Evolutionary conservation across 257 asterid genomes (phyloP), one percentile per base, ranked within the genome.

Genomic region (Knoxia roxburghii): DNA sequence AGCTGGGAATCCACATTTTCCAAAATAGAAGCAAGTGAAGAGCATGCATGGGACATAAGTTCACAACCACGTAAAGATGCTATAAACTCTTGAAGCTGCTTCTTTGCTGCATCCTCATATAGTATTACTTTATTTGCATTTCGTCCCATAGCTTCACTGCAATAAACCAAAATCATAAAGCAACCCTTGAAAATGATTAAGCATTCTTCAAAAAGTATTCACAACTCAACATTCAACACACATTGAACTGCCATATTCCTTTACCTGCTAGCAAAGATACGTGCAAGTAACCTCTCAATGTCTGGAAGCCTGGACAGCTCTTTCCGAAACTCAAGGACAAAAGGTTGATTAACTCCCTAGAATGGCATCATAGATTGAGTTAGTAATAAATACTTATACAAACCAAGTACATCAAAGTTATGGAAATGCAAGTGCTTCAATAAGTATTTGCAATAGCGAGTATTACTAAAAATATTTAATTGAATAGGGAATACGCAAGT

Each of bases 241-340:
- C 13, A 37, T 12, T 30, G 41, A 58, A 65, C 24, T n/a, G 70
- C 52, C 39, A 61, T n/a, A 57, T 17, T 78, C 65, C 72, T 73
- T 77, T 76, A 90, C 99, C 99, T 86, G 88, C 83, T 79, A 69
- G 95, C 81, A 74, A 90, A 93, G 70, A 88, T 76, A 68, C 91
- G 95, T 29, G 99, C 94, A 75, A 93, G 90, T 82, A 86, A 78
- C 65, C 97, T 88, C 71, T 93, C 99, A 97, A 93, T 86, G 75
- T 93, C 99, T 0, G 96, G 97, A 62, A 93, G 90, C 81, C 79
- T 82, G 69, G 89, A 82, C 71, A 93, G 56, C 81, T 93, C 95
- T 76, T 86, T 93, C 77, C 97, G 82, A 68, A 93, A 93, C 80
- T 80, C 85, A 71, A 88, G 87, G 59, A 81, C 95, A 62, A 72